A percentile compares a stretch with the other conserved stretches of the same genome.
Evolutionary conservation across 805 yeast genomes (phyloP).

Genomic region (Metschnikowia baotianmanensis): DNA sequence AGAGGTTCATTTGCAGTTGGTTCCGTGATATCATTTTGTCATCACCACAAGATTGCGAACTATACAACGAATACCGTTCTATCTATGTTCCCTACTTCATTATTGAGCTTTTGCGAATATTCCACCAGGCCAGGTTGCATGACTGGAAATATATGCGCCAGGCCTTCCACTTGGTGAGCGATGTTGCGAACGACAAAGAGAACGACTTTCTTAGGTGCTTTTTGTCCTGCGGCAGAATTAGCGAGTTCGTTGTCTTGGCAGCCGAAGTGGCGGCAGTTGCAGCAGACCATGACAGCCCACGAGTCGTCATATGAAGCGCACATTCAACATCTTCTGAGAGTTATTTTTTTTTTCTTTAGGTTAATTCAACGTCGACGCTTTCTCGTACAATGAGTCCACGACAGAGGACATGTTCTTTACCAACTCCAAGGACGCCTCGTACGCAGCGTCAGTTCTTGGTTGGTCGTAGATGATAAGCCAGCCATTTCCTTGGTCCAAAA

Average conservation of each 20-base stretch:
- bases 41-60: slow-evolving; percentile 31
- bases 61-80: slow-evolving; percentile 55
- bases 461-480: slow-evolving; percentile 92
- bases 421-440: slow-evolving; percentile 82
- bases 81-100: slow-evolving; percentile 72
- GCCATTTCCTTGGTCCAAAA: slow-evolving; percentile 96
- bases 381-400: slow-evolving; percentile 89
- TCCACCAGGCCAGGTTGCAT: slow-evolving; percentile 34
- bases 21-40: slow-evolving; percentile 29
- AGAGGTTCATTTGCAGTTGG: slow-evolving; percentile 34
- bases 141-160: slow-evolving; percentile 46
- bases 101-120: slow-evolving; percentile 61
- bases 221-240: slow-evolving; percentile 51
- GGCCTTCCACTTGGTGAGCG: slow-evolving; percentile 58
- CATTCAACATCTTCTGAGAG: slow-evolving; percentile 7
- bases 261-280: slow-evolving; percentile 60
- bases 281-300: slow-evolving; percentile 42
- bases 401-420: slow-evolving; percentile 83
- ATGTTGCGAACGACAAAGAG: slow-evolving; percentile 65
- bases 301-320: slow-evolving; percentile 32
- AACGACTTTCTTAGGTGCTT: slow-evolving; percentile 61
- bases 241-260: slow-evolving; percentile 50
- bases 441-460: slow-evolving; percentile 83
- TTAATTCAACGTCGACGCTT: slow-evolving; percentile 80
- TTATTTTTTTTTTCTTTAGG: background rate